Conservation (phyloP, 2,329 filamentous ascomycete species). For the Elsinoe batatas region DNA sequence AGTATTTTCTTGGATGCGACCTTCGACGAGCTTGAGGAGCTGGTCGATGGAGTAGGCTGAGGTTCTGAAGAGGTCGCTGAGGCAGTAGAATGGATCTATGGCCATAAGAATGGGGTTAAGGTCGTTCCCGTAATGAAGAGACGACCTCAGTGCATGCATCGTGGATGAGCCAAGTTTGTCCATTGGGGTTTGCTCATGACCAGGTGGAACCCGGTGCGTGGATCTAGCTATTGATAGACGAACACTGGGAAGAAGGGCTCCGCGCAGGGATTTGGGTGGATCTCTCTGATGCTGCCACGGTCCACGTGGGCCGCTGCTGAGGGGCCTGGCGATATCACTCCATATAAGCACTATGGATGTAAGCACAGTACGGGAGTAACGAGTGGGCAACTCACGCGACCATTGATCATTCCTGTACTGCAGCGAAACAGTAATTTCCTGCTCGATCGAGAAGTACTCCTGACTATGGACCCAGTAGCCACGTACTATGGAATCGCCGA, state of each 20-base stretch:
- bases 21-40: neutral
- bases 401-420: neutral
- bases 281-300: neutral
- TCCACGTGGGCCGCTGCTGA: neutral
- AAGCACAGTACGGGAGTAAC: neutral
- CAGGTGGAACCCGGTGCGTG: too few species aligned
- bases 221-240: neutral
- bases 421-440: neutral
- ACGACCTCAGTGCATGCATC: neutral
- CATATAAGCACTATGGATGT: neutral
- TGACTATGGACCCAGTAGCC: neutral
- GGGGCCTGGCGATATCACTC: neutral
- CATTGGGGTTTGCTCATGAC: neutral
- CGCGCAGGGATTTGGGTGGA: neutral
- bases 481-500: neutral
- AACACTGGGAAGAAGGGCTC: neutral
- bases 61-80: neutral
- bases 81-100: neutral
- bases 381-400: neutral
- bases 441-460: conserved; percentile 2
- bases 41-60: neutral
- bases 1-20: neutral
- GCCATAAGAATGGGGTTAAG: neutral
- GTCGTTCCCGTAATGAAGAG: neutral
- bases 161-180: neutral